Base-by-base conservation (phyloP, 176 grass and related monocot species). In the Eleusine coracana region DNA sequence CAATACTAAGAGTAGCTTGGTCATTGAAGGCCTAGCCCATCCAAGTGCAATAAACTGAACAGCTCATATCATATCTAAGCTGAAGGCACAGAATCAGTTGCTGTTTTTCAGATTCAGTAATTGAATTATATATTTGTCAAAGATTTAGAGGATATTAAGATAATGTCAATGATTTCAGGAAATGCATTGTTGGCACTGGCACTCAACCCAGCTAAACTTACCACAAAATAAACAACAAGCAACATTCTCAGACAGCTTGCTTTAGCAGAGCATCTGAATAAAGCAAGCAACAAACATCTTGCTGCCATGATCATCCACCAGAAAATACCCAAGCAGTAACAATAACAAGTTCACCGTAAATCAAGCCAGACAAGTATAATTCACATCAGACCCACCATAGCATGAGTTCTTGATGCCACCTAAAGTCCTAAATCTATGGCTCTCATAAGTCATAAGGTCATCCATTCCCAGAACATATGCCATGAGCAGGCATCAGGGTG, bases 201-300 rank as follows among this genome's bases (percentile, higher is more conserved):
- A 34, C 31, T 34, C 2, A 34, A 34, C 2, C 31, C 31, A 34
- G 31, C 31, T 34, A 34, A 34, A 34, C 31, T 34, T 34, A 34
- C 31, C 31, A 34, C 31, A 34, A 34, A 34, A 34, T 34, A 34
- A 34, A 1, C 31, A 1, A 34, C 31, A 34, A 34, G 31, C 31
- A 34, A 34, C 31, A 1, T 2, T 2, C 31, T 34, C 31, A 34
- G 31, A 2, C 31, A 34, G 31, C 2, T 34, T 34, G 31, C 31
- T 34, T 34, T 2, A 34, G 31, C 31, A 34, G 31, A 34, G 31
- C 31, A 21, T 11, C 5, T 58, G 10, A 58, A 14, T 56, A 37
- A 31, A 54, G 45, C 34, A 54, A 82, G 25, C 25, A 82, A 65
- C 8, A 68, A 62, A 18, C 41, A 51, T 61, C 54, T 85, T 79